phyloP scores from a whole-genome alignment of 192 early-diverging fungal genomes.

The Coemansia sp. region DNA sequence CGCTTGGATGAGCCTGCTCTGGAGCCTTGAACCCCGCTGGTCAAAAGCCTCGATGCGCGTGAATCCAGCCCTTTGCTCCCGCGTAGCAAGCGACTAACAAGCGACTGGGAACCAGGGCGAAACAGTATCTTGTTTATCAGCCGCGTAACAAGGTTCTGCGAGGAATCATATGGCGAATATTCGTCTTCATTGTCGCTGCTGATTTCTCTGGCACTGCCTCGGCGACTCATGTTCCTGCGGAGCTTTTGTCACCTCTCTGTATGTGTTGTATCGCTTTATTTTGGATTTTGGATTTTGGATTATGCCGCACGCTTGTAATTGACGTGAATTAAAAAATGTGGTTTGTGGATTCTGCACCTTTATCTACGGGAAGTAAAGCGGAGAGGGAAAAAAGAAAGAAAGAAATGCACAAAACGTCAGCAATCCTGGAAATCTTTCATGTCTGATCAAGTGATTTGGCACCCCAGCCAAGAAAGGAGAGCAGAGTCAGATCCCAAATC shows the following conservation, averaged over 20 bases:
- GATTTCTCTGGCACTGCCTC: background rate
- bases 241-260: background rate
- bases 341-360: too few species aligned
- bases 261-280: background rate
- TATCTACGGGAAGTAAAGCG: too few species aligned
- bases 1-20: constrained; percentile 2
- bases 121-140: constrained; percentile 38
- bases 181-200: constrained; percentile 4
- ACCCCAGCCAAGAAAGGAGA: too few species aligned
- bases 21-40: background rate
- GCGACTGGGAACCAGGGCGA: constrained; percentile 24
- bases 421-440: background rate
- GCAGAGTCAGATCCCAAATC: too few species aligned
- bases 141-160: constrained; percentile 32
- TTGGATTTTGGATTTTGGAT: background rate
- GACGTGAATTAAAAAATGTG: too few species aligned
- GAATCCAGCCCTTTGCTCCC: constrained; percentile 9
- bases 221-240: background rate
- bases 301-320: too few species aligned
- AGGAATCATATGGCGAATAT: constrained; percentile 6
- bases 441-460: too few species aligned
- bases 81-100: constrained; percentile 23
- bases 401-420: background rate
- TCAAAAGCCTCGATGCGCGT: constrained; percentile 6
- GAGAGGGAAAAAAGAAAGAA: background rate